phyloP scores from a whole-genome alignment of 495 filamentous ascomycete species.

The Antarctomyces pellizariae region DNA sequence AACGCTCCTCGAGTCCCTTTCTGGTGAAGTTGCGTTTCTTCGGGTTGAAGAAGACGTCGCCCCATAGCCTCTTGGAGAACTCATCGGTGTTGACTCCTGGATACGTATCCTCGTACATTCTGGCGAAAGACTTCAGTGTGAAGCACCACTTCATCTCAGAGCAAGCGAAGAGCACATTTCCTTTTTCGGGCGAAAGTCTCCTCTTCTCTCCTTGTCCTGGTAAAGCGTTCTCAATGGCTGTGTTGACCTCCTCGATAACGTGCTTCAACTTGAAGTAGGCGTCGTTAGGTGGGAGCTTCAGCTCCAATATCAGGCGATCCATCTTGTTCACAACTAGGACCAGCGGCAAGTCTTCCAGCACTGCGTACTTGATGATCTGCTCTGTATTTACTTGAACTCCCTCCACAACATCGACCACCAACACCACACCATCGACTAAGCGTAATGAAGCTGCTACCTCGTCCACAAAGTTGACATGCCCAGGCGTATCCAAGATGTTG shows the following conservation, averaged over 20 bases:
- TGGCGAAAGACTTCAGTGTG: slow-evolving; percentile 76
- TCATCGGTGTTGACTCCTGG: slow-evolving; percentile 55
- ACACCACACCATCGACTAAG: slow-evolving; percentile 71
- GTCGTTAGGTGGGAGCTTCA: slow-evolving; percentile 84
- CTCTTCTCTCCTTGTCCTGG: slow-evolving; percentile 61
- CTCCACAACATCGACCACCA: slow-evolving; percentile 95
- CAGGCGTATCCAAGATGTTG: slow-evolving; percentile 88
- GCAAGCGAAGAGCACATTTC: slow-evolving; percentile 88
- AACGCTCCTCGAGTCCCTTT: slow-evolving; percentile 56
- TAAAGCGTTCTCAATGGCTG: slow-evolving; percentile 65
- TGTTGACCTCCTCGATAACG: slow-evolving; percentile 94
- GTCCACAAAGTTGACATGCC: slow-evolving; percentile 95
- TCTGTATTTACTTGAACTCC: slow-evolving; percentile 92
- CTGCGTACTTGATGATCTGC: slow-evolving; percentile 86
- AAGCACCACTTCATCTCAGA: slow-evolving; percentile 92
- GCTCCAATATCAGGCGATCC: slow-evolving; percentile 81
- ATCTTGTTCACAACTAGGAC: slow-evolving; percentile 90
- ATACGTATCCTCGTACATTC: slow-evolving; percentile 85
- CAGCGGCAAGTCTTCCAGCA: slow-evolving; percentile 73
- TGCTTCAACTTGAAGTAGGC: slow-evolving; percentile 98
- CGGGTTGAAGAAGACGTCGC: slow-evolving; percentile 92
- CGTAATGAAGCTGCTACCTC: slow-evolving; percentile 78
- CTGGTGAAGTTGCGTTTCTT: slow-evolving; percentile 71
- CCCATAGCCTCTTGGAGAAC: slow-evolving; percentile 71
- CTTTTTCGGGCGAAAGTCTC: slow-evolving; percentile 84